Evolutionary conservation across 768 basidiomycete species (phyloP).

Genomic region (Clathrus columnatus): DNA sequence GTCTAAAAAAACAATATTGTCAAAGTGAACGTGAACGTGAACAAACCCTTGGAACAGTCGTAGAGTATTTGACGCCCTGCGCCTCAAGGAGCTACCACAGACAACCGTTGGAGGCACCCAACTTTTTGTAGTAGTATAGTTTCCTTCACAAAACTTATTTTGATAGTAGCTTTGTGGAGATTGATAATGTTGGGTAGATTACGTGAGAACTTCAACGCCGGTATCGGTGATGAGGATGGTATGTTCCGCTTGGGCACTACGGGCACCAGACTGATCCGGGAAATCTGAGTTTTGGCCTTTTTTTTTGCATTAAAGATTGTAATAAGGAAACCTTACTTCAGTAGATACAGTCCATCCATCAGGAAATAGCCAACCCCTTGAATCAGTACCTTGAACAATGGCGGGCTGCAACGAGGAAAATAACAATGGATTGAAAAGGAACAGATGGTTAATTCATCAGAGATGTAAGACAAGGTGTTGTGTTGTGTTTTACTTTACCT

Average conservation of each 20-base stretch:
- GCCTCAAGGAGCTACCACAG: no score
- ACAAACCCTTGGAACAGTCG: no score
- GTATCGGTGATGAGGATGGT: constrained; percentile 75
- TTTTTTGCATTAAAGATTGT: neutral
- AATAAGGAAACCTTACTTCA: constrained; percentile 40
- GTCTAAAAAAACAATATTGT: no score
- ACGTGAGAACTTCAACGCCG: constrained; percentile 76
- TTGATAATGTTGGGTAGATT: no score
- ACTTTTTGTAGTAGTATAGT: no score
- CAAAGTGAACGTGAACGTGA: no score
- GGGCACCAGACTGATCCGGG: constrained; percentile 55
- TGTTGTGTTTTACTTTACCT: constrained; percentile 37
- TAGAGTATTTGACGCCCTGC: no score
- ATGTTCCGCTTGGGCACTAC: constrained; percentile 82
- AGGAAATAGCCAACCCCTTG: constrained; percentile 69
- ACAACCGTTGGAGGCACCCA: no score
- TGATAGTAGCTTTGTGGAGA: no score
- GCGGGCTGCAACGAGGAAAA: constrained; percentile 41
- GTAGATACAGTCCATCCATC: constrained; percentile 95
- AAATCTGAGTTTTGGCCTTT: no score
- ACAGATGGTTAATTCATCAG: neutral
- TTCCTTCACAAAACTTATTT: no score
- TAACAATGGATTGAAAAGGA: neutral
- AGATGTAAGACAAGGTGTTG: neutral
- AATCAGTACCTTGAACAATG: constrained; percentile 65